Percentiles rank a stretch among this genome's conserved stretches.
phyloP scores from a whole-genome alignment of 192 early-diverging fungal genomes.

The Coemansia sp. region DNA sequence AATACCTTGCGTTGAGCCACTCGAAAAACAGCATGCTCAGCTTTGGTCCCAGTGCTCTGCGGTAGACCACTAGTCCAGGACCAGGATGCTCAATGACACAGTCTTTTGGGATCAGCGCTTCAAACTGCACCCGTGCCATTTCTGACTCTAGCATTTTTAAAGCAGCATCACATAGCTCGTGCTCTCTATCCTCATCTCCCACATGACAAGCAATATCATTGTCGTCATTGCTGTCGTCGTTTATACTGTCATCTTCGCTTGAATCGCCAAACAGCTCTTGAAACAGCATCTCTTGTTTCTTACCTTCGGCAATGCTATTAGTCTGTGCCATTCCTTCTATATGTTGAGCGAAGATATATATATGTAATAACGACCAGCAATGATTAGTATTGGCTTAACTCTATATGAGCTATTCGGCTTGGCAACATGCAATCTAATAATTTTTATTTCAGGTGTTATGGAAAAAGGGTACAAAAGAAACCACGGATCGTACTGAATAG shows the following conservation, averaged over 20 bases:
- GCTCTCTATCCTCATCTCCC: too few relatives aligned
- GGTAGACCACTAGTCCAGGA: constrained; percentile 20
- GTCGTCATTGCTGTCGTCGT: constrained; percentile 2
- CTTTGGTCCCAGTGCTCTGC: neutral
- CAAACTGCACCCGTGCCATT: neutral
- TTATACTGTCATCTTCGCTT: neutral
- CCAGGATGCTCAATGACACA: constrained; percentile 11
- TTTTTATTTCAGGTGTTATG: neutral
- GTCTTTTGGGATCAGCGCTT: neutral
- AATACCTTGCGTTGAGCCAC: constrained; percentile 38
- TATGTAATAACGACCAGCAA: too few relatives aligned
- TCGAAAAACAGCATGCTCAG: constrained; percentile 20
- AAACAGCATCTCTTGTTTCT: neutral
- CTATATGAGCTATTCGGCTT: too few relatives aligned
- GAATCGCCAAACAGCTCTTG: constrained; percentile 23
- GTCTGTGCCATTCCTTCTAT: neutral
- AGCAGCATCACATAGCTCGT: neutral
- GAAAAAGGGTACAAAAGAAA: neutral
- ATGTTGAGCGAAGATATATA: neutral
- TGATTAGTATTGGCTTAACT: neutral
- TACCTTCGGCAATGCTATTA: neutral
- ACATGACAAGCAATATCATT: neutral
- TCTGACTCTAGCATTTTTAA: neutral
- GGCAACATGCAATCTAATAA: too few relatives aligned
- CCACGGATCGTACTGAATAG: neutral